phyloP scores from a whole-genome alignment of 2,329 filamentous ascomycete species.

The Mycosphaerella arachidis region DNA sequence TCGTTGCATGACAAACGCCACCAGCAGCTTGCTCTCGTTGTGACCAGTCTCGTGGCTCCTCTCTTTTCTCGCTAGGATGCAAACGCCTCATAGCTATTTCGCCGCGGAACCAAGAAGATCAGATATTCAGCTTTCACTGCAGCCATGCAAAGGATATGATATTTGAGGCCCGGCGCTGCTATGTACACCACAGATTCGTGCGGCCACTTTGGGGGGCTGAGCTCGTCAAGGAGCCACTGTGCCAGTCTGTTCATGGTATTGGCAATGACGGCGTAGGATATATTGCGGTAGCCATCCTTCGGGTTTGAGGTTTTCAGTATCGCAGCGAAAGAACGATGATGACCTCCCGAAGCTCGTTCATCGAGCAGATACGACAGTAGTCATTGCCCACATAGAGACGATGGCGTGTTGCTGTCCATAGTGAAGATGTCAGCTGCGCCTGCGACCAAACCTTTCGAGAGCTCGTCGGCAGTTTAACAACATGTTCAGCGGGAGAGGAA shows the following conservation, averaged over 20 bases:
- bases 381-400: background rate
- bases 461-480: too few relatives aligned
- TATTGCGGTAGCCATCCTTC: constrained; percentile 6
- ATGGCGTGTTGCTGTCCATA: too few relatives aligned
- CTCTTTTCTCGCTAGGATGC: background rate
- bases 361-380: constrained; percentile 3
- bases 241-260: constrained; percentile 10
- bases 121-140: constrained; percentile 9
- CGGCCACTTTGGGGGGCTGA: background rate
- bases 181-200: constrained; percentile 6
- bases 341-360: background rate
- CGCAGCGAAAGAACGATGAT: constrained; percentile 3
- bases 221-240: background rate
- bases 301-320: background rate
- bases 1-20: background rate
- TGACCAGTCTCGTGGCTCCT: background rate
- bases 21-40: background rate
- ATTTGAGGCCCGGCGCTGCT: constrained; percentile 4
- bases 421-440: too few relatives aligned
- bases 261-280: constrained; percentile 3
- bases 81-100: constrained; percentile 4
- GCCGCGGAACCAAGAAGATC: constrained; percentile 6
- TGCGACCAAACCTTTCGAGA: too few relatives aligned
- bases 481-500: too few relatives aligned
- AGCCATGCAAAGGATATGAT: constrained; percentile 5